Conservation (phyloP, 805 yeast genomes). For the Kluyveromyces wickerhamii region DNA sequence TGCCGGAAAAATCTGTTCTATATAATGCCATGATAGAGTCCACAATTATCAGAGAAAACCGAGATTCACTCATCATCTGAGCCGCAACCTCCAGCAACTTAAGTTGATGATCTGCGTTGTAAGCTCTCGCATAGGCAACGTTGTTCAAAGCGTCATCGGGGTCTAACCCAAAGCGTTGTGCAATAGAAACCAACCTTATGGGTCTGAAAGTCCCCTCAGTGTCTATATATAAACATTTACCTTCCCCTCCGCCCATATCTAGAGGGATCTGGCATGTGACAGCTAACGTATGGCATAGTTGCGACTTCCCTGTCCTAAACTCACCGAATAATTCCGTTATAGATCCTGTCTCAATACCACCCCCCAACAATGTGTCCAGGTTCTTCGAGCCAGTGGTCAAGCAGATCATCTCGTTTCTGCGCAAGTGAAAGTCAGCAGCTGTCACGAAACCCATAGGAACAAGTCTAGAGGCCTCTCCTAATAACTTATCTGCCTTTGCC, state of each 20-base stretch:
- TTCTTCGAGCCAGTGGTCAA: constrained; percentile 94
- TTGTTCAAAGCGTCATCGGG: constrained; percentile 94
- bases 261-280: constrained; percentile 95
- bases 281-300: constrained; percentile 91
- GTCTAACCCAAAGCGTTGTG: constrained; percentile 82
- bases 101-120: constrained; percentile 93
- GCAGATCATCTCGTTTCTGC: constrained; percentile 85
- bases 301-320: constrained; percentile 96
- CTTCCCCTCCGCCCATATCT: constrained; percentile 98
- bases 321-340: constrained; percentile 96
- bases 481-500: constrained; percentile 82
- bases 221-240: constrained; percentile 90
- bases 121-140: constrained; percentile 95
- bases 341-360: constrained; percentile 96
- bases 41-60: constrained; percentile 85
- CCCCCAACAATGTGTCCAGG: constrained; percentile 86
- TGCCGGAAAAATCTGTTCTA: constrained; percentile 89
- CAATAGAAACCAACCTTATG: constrained; percentile 78
- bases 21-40: constrained; percentile 96
- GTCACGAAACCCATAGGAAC: constrained; percentile 98
- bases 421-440: constrained; percentile 85
- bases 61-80: constrained; percentile 89
- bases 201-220: constrained; percentile 98
- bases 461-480: constrained; percentile 72
- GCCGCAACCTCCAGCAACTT: constrained; percentile 85